Evolutionary conservation across 164 flowering plant species (phyloP).

Genomic region (Tetracentron sinense): DNA sequence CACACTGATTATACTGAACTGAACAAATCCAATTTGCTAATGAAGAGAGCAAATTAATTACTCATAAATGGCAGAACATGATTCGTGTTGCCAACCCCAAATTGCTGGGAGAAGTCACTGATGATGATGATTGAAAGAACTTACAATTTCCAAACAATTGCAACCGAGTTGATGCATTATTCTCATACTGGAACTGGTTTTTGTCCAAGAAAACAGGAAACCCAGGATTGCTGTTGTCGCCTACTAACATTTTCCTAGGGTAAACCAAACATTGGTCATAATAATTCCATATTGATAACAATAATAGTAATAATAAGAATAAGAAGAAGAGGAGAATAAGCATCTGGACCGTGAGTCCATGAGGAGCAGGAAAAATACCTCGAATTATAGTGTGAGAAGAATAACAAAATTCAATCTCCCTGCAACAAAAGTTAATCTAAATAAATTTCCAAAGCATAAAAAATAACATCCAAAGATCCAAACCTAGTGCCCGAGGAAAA

Average conservation of each 20-base stretch:
- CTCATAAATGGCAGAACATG: too few relatives aligned
- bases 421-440: background rate
- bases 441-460: background rate
- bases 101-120: too few relatives aligned
- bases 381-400: background rate
- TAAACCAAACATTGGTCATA: slow-evolving; percentile 10
- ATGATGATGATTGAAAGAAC: slow-evolving; percentile 18
- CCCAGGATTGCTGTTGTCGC: slow-evolving; percentile 36
- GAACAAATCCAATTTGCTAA: too few relatives aligned
- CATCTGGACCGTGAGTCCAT: too few relatives aligned
- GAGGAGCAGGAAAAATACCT: slow-evolving; percentile 4
- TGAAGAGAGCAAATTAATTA: too few relatives aligned
- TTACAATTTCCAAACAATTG: slow-evolving; percentile 72
- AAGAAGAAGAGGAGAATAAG: too few relatives aligned
- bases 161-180: slow-evolving; percentile 56
- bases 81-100: too few relatives aligned
- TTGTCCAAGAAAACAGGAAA: slow-evolving; percentile 46
- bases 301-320: background rate
- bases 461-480: background rate
- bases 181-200: slow-evolving; percentile 41
- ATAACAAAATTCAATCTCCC: background rate
- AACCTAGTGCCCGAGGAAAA: background rate
- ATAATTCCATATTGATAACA: background rate
- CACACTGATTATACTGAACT: too few relatives aligned
- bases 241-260: slow-evolving; percentile 59